Conservation (phyloP, 163 green algal species). For the Trebouxiophyceae sp. region DNA sequence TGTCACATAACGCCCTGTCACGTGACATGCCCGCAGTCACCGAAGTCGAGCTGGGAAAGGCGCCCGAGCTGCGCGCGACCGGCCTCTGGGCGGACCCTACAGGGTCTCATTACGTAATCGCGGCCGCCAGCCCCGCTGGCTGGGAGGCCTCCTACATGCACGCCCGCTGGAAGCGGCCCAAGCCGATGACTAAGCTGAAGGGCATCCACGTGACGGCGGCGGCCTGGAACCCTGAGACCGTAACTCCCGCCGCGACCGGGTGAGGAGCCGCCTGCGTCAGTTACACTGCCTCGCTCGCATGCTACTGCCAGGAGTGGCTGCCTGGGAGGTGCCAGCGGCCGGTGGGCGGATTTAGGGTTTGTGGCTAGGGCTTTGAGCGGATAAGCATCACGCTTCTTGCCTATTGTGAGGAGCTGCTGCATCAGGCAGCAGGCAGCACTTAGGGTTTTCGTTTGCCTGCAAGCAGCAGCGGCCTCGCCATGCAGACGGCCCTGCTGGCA, state of each 20-base stretch:
- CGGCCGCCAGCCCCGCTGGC: neutral
- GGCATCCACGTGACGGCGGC: slow-evolving; percentile 46
- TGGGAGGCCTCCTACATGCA: slow-evolving; percentile 62
- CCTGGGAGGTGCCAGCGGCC: neutral
- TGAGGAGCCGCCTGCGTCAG: neutral
- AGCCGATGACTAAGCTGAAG: slow-evolving; percentile 53
- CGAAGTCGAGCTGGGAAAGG: slow-evolving; percentile 50
- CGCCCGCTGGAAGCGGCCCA: slow-evolving; percentile 42
- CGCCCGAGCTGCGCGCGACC: slow-evolving; percentile 30
- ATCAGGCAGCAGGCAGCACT: neutral
- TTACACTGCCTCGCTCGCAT: neutral
- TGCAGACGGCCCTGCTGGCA: neutral
- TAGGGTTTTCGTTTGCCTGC: neutral
- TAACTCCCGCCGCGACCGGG: slow-evolving; percentile 17
- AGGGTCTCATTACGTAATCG: slow-evolving; percentile 47
- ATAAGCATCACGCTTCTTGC: no score
- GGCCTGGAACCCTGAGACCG: slow-evolving; percentile 39
- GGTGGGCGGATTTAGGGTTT: no score
- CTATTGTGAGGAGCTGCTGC: no score
- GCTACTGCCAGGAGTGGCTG: slow-evolving; percentile 2
- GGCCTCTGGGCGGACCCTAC: slow-evolving; percentile 52
- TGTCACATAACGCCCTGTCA: no score
- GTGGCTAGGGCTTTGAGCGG: no score
- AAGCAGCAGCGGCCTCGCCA: neutral
- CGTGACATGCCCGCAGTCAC: slow-evolving; percentile 40